Percentiles rank a stretch among this genome's conserved stretches.
phyloP scores from a whole-genome alignment of 2,329 filamentous ascomycete species.

The Exophiala mesophila region DNA sequence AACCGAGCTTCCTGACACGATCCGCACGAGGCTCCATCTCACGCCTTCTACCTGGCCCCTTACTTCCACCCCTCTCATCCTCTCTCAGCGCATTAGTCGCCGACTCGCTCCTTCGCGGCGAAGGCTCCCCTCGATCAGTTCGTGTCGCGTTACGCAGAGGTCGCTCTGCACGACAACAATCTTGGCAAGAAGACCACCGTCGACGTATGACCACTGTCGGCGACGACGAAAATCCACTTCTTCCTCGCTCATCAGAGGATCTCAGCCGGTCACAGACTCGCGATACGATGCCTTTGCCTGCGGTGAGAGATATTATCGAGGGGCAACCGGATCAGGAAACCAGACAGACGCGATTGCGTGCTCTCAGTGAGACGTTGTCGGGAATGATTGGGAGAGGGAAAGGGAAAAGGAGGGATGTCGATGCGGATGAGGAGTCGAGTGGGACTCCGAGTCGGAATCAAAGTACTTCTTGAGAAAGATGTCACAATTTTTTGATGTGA shows the following conservation, averaged over 20 bases:
- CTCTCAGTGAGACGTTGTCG: constrained; percentile 14
- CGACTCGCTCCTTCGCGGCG: constrained; percentile 57
- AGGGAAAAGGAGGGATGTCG: constrained; percentile 4
- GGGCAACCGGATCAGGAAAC: constrained; percentile 1
- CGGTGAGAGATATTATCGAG: neutral
- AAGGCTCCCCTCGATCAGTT: constrained; percentile 31
- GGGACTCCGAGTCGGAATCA: neutral
- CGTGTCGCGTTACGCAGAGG: constrained; percentile 17
- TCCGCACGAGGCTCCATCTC: constrained; percentile 37
- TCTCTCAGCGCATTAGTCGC: constrained; percentile 60
- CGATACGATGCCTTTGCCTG: constrained; percentile 1
- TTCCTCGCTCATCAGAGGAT: neutral
- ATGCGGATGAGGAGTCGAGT: neutral
- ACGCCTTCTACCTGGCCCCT: constrained; percentile 52
- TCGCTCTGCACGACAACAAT: constrained; percentile 14
- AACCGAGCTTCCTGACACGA: constrained; percentile 30
- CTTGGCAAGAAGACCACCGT: constrained; percentile 9
- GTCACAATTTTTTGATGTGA: no score
- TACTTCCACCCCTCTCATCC: constrained; percentile 57
- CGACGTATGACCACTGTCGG: constrained; percentile 8
- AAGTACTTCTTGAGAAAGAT: neutral
- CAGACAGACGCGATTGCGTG: constrained; percentile 8
- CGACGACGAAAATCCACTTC: constrained; percentile 12
- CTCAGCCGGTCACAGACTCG: neutral
- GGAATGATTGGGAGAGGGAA: constrained; percentile 3